Evolutionary conservation across 2,329 filamentous ascomycete genomes (phyloP).

Genomic region (Botryotinia globosa): DNA sequence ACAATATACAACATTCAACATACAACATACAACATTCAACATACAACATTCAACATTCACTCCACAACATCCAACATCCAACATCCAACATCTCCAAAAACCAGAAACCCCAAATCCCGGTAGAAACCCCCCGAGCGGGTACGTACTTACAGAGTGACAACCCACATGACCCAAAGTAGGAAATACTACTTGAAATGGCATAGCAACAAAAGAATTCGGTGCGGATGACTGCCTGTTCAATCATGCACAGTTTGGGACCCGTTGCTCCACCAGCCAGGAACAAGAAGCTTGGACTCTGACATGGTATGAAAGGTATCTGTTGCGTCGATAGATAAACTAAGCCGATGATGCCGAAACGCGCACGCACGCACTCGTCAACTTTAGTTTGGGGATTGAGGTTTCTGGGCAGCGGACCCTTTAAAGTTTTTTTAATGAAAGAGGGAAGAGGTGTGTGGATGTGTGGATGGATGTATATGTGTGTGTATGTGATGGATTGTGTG

Average conservation of each 20-base stretch:
- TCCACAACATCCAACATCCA: too few species aligned
- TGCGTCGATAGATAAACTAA: not conserved
- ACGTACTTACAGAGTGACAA: not conserved
- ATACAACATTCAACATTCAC: too few species aligned
- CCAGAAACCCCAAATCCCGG: not conserved
- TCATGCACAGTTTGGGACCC: not conserved
- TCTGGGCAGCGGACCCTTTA: slow-evolving; percentile 1
- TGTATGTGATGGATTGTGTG: not conserved
- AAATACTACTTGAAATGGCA: not conserved
- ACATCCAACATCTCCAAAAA: too few species aligned
- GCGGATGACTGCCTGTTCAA: not conserved
- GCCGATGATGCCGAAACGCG: slow-evolving; percentile 1
- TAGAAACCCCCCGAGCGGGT: slow-evolving; percentile 3
- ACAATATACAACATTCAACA: too few species aligned
- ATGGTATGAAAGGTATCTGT: not conserved
- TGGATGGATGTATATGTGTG: not conserved
- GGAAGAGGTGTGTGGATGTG: not conserved
- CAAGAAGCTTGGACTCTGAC: slow-evolving; percentile 3
- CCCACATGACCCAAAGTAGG: not conserved
- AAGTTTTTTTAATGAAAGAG: not conserved
- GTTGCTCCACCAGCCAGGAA: slow-evolving; percentile 2
- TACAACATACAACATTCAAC: too few species aligned
- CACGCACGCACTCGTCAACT: not conserved
- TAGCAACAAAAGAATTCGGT: not conserved
- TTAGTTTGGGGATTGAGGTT: not conserved